Evolutionary conservation across 2,329 filamentous ascomycete genomes (phyloP).

Genomic region (Myriosclerotinia scirpicola): DNA sequence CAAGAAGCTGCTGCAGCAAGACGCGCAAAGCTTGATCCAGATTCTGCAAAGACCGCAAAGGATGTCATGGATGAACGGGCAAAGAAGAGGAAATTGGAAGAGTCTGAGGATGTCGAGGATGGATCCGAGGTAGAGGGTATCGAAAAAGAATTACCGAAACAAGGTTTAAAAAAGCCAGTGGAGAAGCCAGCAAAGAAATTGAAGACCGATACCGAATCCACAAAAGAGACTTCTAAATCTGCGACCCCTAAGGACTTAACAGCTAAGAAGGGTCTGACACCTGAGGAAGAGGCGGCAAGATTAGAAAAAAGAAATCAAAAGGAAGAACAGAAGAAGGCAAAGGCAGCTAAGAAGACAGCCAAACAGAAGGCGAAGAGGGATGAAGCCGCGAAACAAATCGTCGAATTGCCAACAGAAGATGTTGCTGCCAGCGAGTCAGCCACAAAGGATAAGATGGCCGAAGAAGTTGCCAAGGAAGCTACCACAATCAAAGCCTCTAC

Average conservation of each 20-base stretch:
- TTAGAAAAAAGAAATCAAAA: constrained; percentile 34
- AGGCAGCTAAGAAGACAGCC: constrained; percentile 48
- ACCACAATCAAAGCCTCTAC: constrained; percentile 23
- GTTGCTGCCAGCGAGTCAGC: constrained; percentile 35
- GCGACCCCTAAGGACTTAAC: constrained; percentile 43
- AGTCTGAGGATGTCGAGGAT: constrained; percentile 52
- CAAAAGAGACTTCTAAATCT: constrained; percentile 32
- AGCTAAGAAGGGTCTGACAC: constrained; percentile 28
- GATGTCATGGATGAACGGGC: constrained; percentile 85
- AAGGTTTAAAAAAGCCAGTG: constrained; percentile 57
- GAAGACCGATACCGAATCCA: constrained; percentile 44
- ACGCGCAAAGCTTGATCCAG: constrained; percentile 86
- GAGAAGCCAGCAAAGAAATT: constrained; percentile 53
- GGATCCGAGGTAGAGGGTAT: constrained; percentile 46
- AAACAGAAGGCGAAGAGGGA: constrained; percentile 42
- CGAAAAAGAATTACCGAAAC: constrained; percentile 59
- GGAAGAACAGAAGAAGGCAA: constrained; percentile 40
- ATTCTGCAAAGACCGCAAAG: constrained; percentile 86
- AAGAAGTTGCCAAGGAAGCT: constrained; percentile 22
- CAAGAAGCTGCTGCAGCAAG: constrained; percentile 80
- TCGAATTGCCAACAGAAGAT: constrained; percentile 21
- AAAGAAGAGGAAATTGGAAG: constrained; percentile 78
- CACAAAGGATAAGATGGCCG: constrained; percentile 20
- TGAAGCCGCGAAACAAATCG: constrained; percentile 20
- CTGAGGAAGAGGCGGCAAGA: constrained; percentile 15